A percentile compares a stretch with the other conserved stretches of the same genome.
Evolutionary conservation across 73 alveolate species (phyloP).

Genomic region (Symbiodinium pilosum): DNA sequence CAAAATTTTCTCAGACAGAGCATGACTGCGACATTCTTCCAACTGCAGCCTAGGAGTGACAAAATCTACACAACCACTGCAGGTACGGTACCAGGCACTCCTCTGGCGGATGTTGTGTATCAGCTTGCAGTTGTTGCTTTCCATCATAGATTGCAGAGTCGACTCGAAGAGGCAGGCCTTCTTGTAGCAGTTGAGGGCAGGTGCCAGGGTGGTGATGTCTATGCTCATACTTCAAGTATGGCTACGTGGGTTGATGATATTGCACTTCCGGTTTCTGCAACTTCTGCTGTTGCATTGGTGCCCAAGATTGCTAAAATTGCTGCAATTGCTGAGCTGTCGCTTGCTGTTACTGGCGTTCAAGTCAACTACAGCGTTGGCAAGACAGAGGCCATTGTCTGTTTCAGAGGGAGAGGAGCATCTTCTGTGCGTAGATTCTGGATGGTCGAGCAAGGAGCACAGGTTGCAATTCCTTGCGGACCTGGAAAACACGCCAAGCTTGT

Average conservation of each 20-base stretch:
- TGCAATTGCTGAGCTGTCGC: neutral
- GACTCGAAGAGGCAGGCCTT: neutral
- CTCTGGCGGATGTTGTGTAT: neutral
- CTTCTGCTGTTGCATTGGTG: neutral
- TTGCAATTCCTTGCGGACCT: too few relatives aligned
- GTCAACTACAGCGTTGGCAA: neutral
- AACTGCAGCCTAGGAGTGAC: too few relatives aligned
- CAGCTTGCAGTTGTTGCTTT: neutral
- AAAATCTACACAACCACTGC: neutral
- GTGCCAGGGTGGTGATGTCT: too few relatives aligned
- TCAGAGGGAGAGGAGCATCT: neutral
- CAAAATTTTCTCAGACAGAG: too few relatives aligned
- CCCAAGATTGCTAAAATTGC: neutral
- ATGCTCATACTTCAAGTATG: neutral
- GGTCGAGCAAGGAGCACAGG: neutral
- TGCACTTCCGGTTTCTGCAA: neutral
- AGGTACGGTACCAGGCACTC: neutral
- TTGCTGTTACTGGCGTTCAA: neutral
- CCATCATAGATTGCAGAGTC: neutral
- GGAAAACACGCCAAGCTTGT: neutral
- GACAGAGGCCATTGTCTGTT: neutral
- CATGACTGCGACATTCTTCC: too few relatives aligned
- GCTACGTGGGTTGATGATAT: neutral
- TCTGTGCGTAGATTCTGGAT: neutral
- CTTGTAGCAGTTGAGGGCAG: neutral